These are phyloP conservation scores for Russula olivacea DNA, from an alignment of 768 basidiomycete species.

Conservation along the genomic window DNA sequence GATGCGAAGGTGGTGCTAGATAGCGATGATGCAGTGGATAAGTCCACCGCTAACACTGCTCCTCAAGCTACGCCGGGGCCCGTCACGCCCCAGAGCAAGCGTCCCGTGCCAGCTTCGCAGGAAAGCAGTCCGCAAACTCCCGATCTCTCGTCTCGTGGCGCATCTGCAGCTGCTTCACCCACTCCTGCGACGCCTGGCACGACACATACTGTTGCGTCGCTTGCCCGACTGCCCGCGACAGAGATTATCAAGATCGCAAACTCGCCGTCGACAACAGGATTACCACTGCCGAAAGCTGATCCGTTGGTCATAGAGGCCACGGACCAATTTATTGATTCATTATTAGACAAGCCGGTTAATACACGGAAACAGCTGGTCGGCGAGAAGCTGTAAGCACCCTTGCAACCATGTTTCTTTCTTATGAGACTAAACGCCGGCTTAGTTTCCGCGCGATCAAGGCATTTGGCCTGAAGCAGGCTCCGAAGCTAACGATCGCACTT, in stretches of 20 bases:
- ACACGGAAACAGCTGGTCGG: slow-evolving; percentile 80
- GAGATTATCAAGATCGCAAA: slow-evolving; percentile 68
- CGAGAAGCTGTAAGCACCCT: slow-evolving; percentile 57
- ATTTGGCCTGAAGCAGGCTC: slow-evolving; percentile 79
- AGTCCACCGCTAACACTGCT: slow-evolving; percentile 32
- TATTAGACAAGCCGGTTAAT: slow-evolving; percentile 63
- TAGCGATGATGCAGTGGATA: slow-evolving; percentile 54
- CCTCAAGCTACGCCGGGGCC: slow-evolving; percentile 30
- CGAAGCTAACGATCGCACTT: slow-evolving; percentile 78
- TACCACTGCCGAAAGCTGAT: slow-evolving; percentile 27
- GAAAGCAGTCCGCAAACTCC: slow-evolving; percentile 65
- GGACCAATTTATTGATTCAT: slow-evolving; percentile 62
- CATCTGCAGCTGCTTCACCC: slow-evolving; percentile 67
- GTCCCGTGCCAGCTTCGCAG: slow-evolving; percentile 31
- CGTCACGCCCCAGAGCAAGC: slow-evolving; percentile 58
- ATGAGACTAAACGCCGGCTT: neutral
- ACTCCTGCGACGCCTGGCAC: slow-evolving; percentile 55
- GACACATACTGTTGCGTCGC: slow-evolving; percentile 58
- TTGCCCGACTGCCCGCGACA: slow-evolving; percentile 67
- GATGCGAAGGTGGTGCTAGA: slow-evolving; percentile 82
- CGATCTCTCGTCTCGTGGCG: slow-evolving; percentile 66
- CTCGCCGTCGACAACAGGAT: slow-evolving; percentile 40
- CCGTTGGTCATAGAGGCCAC: slow-evolving; percentile 39
- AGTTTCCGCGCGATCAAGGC: slow-evolving; percentile 60
- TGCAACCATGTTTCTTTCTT: slow-evolving; percentile 18